Evolutionary conservation across 73 alveolate genomes (phyloP), one percentile per base, ranked within the genome.

Genomic region (Paramecium tetraurelia): DNA sequence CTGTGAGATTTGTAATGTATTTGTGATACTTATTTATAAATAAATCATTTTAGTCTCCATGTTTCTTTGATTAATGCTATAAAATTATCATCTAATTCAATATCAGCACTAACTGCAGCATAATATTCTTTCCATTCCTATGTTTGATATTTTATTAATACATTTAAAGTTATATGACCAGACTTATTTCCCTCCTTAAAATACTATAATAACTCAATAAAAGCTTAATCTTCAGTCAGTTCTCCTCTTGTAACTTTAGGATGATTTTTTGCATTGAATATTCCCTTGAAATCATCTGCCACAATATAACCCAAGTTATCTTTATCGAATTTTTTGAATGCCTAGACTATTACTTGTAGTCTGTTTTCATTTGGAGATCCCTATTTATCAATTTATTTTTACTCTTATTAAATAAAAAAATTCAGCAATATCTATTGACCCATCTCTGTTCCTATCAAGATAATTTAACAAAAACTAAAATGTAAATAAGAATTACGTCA

Each of bases 41-140:
- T 53, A 16, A 75, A 35, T 75, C 87, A 75, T 75, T 75, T 70
- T 9, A 93, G 85, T 93, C 93, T 92, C 96, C 96, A 93, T 24
- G 95, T 90, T 31, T 92, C 93, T 89, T 93, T 93, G 31, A 89
- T 59, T 38, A 93, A 84, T 9, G 44, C 36, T 35, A 93, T 89
- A 85, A 93, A 93, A 93, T 93, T 92, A 58, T 93, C 95, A 90
- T 93, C 96, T 43, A 58, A 68, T 50, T 90, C 96, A 59, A 93
- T 93, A 90, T 92, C 92, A 83, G 96, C 96, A 89, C 95, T 89
- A 6, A 93, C 96, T 1, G 96, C 96, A 50, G 96, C 95, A 90
- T 88, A 93, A 71, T 93, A 93, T 86, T 93, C 95, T 85, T 83
- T 83, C 96, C 95, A 93, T 93, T 93, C 86, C 86, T 72, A 36